Percentiles rank a stretch among this genome's conserved stretches.
phyloP scores from a whole-genome alignment of 495 filamentous ascomycete genomes.

The Tuber indicum region DNA sequence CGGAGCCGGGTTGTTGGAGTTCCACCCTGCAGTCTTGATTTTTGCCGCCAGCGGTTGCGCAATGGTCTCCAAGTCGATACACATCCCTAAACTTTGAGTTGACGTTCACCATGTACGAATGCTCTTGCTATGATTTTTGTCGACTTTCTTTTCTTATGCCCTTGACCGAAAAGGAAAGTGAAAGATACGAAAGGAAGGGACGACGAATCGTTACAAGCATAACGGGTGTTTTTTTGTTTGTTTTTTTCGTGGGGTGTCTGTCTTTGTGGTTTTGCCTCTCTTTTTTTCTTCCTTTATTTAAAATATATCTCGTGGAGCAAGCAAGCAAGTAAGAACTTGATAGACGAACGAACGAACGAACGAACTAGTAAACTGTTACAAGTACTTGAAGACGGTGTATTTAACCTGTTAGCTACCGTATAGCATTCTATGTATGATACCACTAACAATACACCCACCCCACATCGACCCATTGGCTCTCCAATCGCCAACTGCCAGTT shows the following conservation, averaged over 20 bases:
- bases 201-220: neutral
- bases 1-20: slow-evolving; percentile 63
- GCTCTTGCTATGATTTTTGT: slow-evolving; percentile 5
- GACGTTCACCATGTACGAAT: slow-evolving; percentile 12
- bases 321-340: neutral
- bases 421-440: neutral
- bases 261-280: neutral
- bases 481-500: no score
- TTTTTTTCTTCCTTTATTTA: neutral
- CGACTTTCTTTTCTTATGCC: neutral
- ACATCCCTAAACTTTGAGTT: slow-evolving; percentile 83
- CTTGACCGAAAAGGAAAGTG: slow-evolving; percentile 11
- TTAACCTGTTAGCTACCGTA: neutral
- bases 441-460: no score
- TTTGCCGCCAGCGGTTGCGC: slow-evolving; percentile 80
- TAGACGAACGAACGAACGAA: neutral
- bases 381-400: neutral
- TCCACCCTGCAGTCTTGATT: slow-evolving; percentile 76
- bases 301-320: slow-evolving; percentile 1
- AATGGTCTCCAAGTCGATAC: slow-evolving; percentile 91
- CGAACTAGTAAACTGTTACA: neutral
- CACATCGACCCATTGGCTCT: no score
- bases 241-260: neutral
- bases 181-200: slow-evolving; percentile 3
- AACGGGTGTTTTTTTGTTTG: neutral